phyloP scores from a whole-genome alignment of 306 rosid species.

The Vicia villosa region DNA sequence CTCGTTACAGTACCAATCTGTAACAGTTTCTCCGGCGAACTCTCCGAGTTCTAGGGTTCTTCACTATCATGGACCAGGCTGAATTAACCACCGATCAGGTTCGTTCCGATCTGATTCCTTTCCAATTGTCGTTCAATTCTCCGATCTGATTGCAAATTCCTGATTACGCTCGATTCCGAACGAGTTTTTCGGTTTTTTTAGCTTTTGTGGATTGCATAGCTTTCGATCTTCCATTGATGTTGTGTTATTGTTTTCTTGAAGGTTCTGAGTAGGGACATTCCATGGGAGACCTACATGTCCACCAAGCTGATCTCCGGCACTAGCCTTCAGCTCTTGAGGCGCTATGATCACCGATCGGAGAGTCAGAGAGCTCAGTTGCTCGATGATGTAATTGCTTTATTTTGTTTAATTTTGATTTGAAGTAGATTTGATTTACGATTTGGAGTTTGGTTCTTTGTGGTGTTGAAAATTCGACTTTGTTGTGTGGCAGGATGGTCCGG shows the following conservation, averaged over 20 bases:
- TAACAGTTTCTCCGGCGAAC: conserved; percentile 23
- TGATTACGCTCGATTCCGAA: conserved; percentile 13
- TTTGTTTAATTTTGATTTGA: conserved; percentile 27
- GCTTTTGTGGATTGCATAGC: conserved; percentile 6
- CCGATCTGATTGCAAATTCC: conserved; percentile 39
- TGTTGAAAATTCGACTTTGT: conserved; percentile 23
- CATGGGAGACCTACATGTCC: conserved; percentile 98
- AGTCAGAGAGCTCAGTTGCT: conserved; percentile 86
- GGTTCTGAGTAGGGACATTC: conserved; percentile 92
- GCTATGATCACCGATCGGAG: conserved; percentile 81
- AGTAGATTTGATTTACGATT: conserved; percentile 10
- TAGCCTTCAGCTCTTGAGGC: conserved; percentile 89
- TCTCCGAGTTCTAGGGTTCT: conserved; percentile 35
- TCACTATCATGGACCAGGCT: conserved; percentile 64
- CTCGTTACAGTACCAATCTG: conserved; percentile 10
- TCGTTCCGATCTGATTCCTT: conserved; percentile 39
- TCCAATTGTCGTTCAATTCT: neutral
- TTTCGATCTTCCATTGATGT: conserved; percentile 22
- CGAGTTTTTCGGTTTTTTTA: neutral
- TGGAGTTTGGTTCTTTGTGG: conserved; percentile 18
- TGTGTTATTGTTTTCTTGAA: conserved; percentile 36
- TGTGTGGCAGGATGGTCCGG: conserved; percentile 86
- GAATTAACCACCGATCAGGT: conserved; percentile 90
- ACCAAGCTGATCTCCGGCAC: conserved; percentile 92
- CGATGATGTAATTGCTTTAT: conserved; percentile 63